A percentile compares a stretch with the other conserved stretches of the same genome.
phyloP scores from a whole-genome alignment of 1,139 yeast species.

The Yamadazyma sp. region DNA sequence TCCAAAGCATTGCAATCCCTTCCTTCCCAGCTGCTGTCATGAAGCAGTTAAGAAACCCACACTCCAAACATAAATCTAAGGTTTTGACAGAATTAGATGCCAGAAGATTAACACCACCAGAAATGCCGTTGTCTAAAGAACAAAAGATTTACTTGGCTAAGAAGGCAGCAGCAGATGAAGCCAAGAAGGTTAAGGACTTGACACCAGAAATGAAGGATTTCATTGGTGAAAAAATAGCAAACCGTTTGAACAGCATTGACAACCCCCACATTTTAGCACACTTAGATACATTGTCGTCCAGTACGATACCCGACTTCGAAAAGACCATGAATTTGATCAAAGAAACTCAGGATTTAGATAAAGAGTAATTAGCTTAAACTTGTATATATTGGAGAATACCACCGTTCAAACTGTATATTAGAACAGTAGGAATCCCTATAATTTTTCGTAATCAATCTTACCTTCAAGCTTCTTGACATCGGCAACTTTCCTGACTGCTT shows the following conservation, averaged over 20 bases:
- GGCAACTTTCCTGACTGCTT: conserved; percentile 96
- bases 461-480: conserved; percentile 98
- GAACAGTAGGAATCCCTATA: conserved; percentile 40
- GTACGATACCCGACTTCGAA: conserved; percentile 31
- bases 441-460: conserved; percentile 87
- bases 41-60: conserved; percentile 70
- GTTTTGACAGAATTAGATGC: conserved; percentile 60
- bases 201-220: conserved; percentile 66
- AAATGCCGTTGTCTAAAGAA: conserved; percentile 72
- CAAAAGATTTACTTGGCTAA: conserved; percentile 65
- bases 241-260: conserved; percentile 45
- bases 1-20: conserved; percentile 62
- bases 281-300: conserved; percentile 39
- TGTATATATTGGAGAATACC: conserved; percentile 9
- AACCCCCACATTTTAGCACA: conserved; percentile 40
- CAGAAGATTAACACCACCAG: conserved; percentile 63
- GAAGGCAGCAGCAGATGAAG: conserved; percentile 22
- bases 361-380: conserved; percentile 5
- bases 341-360: conserved; percentile 13
- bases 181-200: conserved; percentile 46
- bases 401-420: too few relatives aligned
- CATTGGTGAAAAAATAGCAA: conserved; percentile 69
- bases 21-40: conserved; percentile 72
- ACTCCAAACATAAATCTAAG: conserved; percentile 59
- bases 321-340: conserved; percentile 19